Evolutionary conservation across 148 eudicot genomes (phyloP).

Genomic region (Spergularia marina): DNA sequence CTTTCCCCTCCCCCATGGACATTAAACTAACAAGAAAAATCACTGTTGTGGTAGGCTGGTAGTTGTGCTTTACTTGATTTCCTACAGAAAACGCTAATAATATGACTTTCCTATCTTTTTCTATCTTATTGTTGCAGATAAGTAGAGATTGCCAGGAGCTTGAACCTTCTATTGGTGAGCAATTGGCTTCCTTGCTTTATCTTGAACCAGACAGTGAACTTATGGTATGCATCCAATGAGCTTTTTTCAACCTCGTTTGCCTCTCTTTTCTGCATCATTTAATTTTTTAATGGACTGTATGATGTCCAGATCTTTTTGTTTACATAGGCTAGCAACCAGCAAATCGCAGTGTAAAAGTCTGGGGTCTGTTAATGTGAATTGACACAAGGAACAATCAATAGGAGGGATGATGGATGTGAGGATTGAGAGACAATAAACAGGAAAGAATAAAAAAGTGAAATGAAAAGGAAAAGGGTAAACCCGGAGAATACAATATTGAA

Average conservation of each 20-base stretch:
- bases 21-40: background rate
- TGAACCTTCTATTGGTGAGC: slow-evolving; percentile 89
- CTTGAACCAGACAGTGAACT: slow-evolving; percentile 97
- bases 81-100: background rate
- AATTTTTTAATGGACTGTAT: no score
- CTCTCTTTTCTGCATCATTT: background rate
- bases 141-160: slow-evolving; percentile 98
- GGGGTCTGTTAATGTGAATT: no score
- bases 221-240: slow-evolving; percentile 50
- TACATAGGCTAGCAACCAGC: no score
- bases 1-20: background rate
- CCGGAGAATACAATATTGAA: no score
- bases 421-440: no score
- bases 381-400: no score
- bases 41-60: background rate
- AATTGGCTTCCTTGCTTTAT: slow-evolving; percentile 91
- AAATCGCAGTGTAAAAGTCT: no score
- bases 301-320: no score
- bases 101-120: background rate
- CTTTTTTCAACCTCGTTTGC: background rate
- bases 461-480: no score
- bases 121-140: slow-evolving; percentile 50
- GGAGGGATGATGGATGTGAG: no score
- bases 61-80: background rate
- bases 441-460: no score